Evolutionary conservation across 2,329 filamentous ascomycete species (phyloP).

Genomic region (Ambrosiella xylebori): DNA sequence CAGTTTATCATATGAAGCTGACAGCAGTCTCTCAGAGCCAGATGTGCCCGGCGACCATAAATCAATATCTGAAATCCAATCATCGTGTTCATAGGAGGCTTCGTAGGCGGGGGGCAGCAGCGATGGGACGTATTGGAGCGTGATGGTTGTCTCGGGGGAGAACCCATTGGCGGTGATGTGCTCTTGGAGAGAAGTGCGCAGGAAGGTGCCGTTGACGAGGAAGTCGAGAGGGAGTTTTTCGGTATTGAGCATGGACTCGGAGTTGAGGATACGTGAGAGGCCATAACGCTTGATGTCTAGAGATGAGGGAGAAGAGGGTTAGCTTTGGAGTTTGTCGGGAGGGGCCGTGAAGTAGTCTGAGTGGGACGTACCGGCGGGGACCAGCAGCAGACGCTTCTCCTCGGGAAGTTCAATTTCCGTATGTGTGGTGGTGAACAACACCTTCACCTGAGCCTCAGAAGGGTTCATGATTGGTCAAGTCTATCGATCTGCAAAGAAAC

Average conservation of each 20-base stretch:
- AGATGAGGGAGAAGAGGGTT: slow-evolving; percentile 7
- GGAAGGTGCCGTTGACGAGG: slow-evolving; percentile 81
- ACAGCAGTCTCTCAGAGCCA: slow-evolving; percentile 50
- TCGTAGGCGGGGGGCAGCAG: slow-evolving; percentile 78
- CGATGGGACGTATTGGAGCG: slow-evolving; percentile 84
- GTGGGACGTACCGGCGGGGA: slow-evolving; percentile 35
- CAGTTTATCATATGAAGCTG: slow-evolving; percentile 82
- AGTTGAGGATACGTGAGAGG: slow-evolving; percentile 53
- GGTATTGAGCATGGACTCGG: slow-evolving; percentile 52
- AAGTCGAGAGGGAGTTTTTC: slow-evolving; percentile 71
- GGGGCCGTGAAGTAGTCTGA: background rate
- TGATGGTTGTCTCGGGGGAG: slow-evolving; percentile 71
- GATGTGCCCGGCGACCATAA: slow-evolving; percentile 48
- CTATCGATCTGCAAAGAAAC: background rate
- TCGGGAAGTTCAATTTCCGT: slow-evolving; percentile 45
- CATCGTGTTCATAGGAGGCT: slow-evolving; percentile 88
- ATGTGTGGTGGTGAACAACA: slow-evolving; percentile 49
- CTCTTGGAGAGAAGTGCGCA: slow-evolving; percentile 77
- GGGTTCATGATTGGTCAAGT: slow-evolving; percentile 21
- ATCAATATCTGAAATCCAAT: slow-evolving; percentile 85
- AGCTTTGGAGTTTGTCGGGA: too few relatives aligned
- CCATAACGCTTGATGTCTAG: slow-evolving; percentile 52
- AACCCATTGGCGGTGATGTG: slow-evolving; percentile 76
- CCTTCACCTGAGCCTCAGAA: slow-evolving; percentile 40
- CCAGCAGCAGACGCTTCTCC: slow-evolving; percentile 42